Evolutionary conservation across 169 alveolate species (phyloP).

Genomic region (Plasmodium yoelii): DNA sequence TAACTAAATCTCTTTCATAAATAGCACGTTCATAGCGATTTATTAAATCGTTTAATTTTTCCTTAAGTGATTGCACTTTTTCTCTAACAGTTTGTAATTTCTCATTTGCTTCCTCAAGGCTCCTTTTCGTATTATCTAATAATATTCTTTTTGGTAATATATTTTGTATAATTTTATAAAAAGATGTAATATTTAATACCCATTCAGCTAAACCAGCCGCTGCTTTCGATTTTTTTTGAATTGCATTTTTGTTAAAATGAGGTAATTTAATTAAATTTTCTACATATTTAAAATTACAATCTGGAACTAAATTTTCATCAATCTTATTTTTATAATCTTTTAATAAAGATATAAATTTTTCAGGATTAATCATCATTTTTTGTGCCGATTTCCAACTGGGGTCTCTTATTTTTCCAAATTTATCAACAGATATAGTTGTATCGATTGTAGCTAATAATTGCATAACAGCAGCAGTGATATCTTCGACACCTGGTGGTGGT

Average conservation of each 20-base stretch:
- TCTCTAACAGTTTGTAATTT: constrained; percentile 92
- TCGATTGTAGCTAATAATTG: constrained; percentile 93
- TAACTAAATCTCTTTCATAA: constrained; percentile 94
- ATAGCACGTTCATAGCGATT: constrained; percentile 93
- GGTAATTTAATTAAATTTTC: constrained; percentile 84
- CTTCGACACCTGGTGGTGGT: constrained; percentile 97
- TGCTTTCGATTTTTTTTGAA: constrained; percentile 93
- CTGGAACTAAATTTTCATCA: constrained; percentile 91
- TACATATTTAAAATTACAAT: constrained; percentile 91
- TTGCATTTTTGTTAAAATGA: constrained; percentile 92
- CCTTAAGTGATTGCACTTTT: constrained; percentile 89
- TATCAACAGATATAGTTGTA: constrained; percentile 92
- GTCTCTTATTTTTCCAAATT: constrained; percentile 93
- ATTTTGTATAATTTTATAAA: constrained; percentile 93
- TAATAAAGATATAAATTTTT: constrained; percentile 91
- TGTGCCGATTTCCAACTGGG: constrained; percentile 95
- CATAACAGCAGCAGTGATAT: constrained; percentile 93
- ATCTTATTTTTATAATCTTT: constrained; percentile 91
- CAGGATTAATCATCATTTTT: constrained; percentile 95
- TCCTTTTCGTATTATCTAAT: constrained; percentile 90
- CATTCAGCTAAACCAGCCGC: constrained; percentile 93
- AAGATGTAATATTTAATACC: constrained; percentile 91
- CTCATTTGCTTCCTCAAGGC: constrained; percentile 93
- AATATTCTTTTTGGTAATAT: constrained; percentile 95
- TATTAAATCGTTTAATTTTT: constrained; percentile 84